A percentile compares a stretch with the other conserved stretches of the same genome.
phyloP scores from a whole-genome alignment of 2,329 filamentous ascomycete genomes.

The Aotearoamyces nothofagi region DNA sequence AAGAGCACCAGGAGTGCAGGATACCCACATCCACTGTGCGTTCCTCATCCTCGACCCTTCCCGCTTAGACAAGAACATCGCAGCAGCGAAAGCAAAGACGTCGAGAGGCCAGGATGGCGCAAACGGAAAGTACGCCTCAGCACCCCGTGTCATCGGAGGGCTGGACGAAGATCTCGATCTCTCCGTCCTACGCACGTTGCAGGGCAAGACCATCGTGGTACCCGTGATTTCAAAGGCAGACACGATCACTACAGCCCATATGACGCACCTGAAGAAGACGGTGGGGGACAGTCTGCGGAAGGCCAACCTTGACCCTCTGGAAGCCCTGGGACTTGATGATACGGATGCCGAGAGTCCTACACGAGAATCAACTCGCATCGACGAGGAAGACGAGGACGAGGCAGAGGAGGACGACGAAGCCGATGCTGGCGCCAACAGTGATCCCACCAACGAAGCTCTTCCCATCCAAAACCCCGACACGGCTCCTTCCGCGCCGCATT shows the following conservation, averaged over 20 bases:
- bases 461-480: slow-evolving; percentile 18
- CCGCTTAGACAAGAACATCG: slow-evolving; percentile 71
- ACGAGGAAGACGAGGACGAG: slow-evolving; percentile 36
- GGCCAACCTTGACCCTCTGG: slow-evolving; percentile 75
- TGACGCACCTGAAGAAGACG: slow-evolving; percentile 78
- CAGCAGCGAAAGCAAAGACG: slow-evolving; percentile 40
- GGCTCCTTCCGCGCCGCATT: slow-evolving; percentile 20
- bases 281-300: slow-evolving; percentile 82
- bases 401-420: slow-evolving; percentile 16
- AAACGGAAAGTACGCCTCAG: slow-evolving; percentile 29
- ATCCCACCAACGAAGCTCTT: slow-evolving; percentile 20
- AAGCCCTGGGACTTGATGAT: slow-evolving; percentile 70
- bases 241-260: slow-evolving; percentile 88
- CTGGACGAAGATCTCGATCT: slow-evolving; percentile 84
- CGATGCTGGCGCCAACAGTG: slow-evolving; percentile 12
- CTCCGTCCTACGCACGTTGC: slow-evolving; percentile 73
- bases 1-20: slow-evolving; percentile 78
- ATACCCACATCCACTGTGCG: slow-evolving; percentile 94
- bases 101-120: slow-evolving; percentile 32
- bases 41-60: slow-evolving; percentile 84
- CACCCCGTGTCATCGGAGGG: slow-evolving; percentile 39
- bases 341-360: slow-evolving; percentile 44
- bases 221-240: slow-evolving; percentile 95
- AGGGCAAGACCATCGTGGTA: slow-evolving; percentile 89
- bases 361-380: slow-evolving; percentile 29